Base-by-base conservation (phyloP, 345 rosid genomes). In the Lepidium didymum region DNA sequence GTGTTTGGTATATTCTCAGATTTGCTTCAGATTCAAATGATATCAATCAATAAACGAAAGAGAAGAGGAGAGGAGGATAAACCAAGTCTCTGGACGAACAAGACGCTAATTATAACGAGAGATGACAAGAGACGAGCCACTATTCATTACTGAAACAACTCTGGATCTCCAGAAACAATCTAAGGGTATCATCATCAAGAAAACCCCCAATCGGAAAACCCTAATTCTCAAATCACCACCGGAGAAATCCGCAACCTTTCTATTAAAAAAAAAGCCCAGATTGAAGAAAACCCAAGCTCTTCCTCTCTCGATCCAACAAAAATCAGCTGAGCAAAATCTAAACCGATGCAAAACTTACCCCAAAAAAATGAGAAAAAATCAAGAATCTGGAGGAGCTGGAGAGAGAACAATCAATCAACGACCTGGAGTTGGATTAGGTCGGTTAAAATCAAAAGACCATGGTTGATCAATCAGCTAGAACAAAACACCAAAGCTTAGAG, bases 271-370 rank as follows among this genome's bases (percentile, higher is more conserved):
- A n/a, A n/a, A 31, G 5, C 15, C 13, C 50, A 72, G 65, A 64
- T 56, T 64, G 76, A 64, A 36, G 69, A 72, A 34, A 37, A 27
- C 16, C 43, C 43, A 56, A 63, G 50, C 42, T 57, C 2, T 57
- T 27, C 1, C 3, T 40, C 35, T 55, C 71, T 57, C 77, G 72
- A 73, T 73, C 77, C 72, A 73, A 55, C 52, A 50, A 16, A n/a
- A n/a, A n/a, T n/a, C n/a, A n/a, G n/a, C n/a, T n/a, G n/a, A n/a
- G n/a, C n/a, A n/a, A n/a, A 43, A 16, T 19, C 45, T 37, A 19
- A 73, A 40, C 6, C 12, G 60, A 72, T 10, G 3, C 71, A 19
- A 73, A 73, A 57, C 71, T 56, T 11, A 72, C 57, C 23, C 18
- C 3, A 12, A 55, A 16, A 41, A n/a, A n/a, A n/a, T n/a, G n/a